phyloP scores from a whole-genome alignment of 495 filamentous ascomycete species.

The Jackrogersella minutella region DNA sequence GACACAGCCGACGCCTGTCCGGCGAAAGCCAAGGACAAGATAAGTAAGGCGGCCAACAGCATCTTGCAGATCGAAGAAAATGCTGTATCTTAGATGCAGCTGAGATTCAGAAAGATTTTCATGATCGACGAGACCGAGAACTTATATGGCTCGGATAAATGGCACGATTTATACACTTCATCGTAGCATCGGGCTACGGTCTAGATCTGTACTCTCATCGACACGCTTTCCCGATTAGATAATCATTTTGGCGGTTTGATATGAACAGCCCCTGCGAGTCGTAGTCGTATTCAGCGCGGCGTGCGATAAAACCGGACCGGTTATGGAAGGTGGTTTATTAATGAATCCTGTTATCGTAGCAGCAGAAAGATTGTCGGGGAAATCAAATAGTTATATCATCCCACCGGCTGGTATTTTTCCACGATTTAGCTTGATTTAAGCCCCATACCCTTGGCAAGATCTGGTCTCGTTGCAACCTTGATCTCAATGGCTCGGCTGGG shows the following conservation, averaged over 20 bases:
- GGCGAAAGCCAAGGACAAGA: conserved; percentile 36
- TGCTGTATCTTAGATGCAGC: neutral
- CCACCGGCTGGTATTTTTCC: conserved; percentile 32
- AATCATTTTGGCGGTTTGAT: neutral
- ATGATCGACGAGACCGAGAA: neutral
- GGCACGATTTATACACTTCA: conserved; percentile 7
- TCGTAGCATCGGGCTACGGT: neutral
- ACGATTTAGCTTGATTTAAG: conserved; percentile 21
- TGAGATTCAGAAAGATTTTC: neutral
- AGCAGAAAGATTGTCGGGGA: neutral
- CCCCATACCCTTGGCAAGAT: neutral
- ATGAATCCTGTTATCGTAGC: neutral
- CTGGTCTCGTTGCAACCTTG: neutral
- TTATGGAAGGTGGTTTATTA: conserved; percentile 22
- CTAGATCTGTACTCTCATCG: conserved; percentile 6
- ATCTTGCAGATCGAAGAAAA: conserved; percentile 15
- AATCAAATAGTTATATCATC: conserved; percentile 13
- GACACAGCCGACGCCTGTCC: conserved; percentile 38
- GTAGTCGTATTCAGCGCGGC: conserved; percentile 1
- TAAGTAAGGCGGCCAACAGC: conserved; percentile 18
- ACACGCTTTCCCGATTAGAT: neutral
- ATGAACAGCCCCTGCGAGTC: neutral
- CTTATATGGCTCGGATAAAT: conserved; percentile 18
- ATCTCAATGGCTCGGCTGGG: neutral
- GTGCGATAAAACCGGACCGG: conserved; percentile 18